Evolutionary conservation across 2,329 filamentous ascomycete genomes (phyloP), one percentile per base, ranked within the genome.

Genomic region (Colletotrichum sp.): DNA sequence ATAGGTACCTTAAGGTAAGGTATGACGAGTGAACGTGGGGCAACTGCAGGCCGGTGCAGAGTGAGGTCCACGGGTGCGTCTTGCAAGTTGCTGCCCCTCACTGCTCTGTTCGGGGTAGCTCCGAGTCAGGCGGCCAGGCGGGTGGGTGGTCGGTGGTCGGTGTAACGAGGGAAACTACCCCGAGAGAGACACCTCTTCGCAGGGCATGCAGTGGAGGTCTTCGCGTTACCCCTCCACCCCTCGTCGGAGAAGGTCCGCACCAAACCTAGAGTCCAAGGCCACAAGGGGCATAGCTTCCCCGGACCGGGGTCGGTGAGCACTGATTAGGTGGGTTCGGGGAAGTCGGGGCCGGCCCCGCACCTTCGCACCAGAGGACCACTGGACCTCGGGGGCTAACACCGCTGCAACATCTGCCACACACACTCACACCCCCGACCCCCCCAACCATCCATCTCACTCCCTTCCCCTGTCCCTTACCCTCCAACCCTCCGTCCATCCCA

Each of bases 1-100:
- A 68, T 72, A 62, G 59, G 59, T 39, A 39, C 36, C 36, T 39
- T 18, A 36, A 36, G 32, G 32, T 34, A 15, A 36, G 36, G 36
- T 63, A 75, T 69, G 74, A 75, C 70, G 74, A 75, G 59, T 48
- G 34, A 68, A 24, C 70, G 70, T 65, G 70, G 74, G 70, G 74
- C 74, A 69, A 22, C 22, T 15, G 22, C 13, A 16, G 26, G 55
- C 36, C 15, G 36, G 36, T 39, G 48, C 55, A 32, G 52, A 63
- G 39, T n/a, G 52, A 44, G 39, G 34, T 36, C 34, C 34, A 36
- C 34, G 34, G 34, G 39, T 48, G 39, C 39, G 4, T 48, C 39
- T 39, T 22, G 28, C 16, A 39, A 39, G 15, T 39, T 0, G 36
- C 30, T 26, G 30, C 44, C 59, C 44, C 44, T 52, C 44, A 3